A percentile compares a stretch with the other conserved stretches of the same genome.
Conservation (phyloP, 495 filamentous ascomycete species). For the Oleoguttula mirabilis region DNA sequence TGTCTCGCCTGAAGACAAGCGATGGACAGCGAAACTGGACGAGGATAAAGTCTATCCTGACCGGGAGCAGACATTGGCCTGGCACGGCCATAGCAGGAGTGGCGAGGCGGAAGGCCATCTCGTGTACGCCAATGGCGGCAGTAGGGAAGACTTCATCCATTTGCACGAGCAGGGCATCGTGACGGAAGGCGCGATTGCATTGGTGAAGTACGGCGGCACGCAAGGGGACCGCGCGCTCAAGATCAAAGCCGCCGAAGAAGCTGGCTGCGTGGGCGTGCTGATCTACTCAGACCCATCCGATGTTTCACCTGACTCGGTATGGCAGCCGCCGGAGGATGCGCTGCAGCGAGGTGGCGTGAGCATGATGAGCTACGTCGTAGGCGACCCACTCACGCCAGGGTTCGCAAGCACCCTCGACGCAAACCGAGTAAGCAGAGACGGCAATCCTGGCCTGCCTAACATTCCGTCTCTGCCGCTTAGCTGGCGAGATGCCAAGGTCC, state of each 20-base stretch:
- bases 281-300: slow-evolving; percentile 84
- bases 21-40: slow-evolving; percentile 78
- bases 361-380: slow-evolving; percentile 67
- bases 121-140: slow-evolving; percentile 88
- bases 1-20: slow-evolving; percentile 52
- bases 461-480: slow-evolving; percentile 84
- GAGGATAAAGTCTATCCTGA: slow-evolving; percentile 47
- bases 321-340: slow-evolving; percentile 63
- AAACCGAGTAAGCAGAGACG: slow-evolving; percentile 51
- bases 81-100: slow-evolving; percentile 79
- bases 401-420: slow-evolving; percentile 62
- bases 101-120: slow-evolving; percentile 87
- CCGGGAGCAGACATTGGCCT: slow-evolving; percentile 53
- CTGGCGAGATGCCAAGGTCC: slow-evolving; percentile 73
- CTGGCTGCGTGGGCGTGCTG: slow-evolving; percentile 73
- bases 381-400: slow-evolving; percentile 83
- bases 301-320: slow-evolving; percentile 61
- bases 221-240: slow-evolving; percentile 64
- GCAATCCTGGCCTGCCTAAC: slow-evolving; percentile 58
- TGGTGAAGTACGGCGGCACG: slow-evolving; percentile 70
- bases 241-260: slow-evolving; percentile 77
- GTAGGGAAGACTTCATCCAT: slow-evolving; percentile 63
- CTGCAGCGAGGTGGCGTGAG: slow-evolving; percentile 78
- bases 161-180: slow-evolving; percentile 60
- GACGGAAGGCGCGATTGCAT: slow-evolving; percentile 65